Percentiles rank a stretch among this genome's conserved stretches.
These are phyloP conservation scores for Backusella westeae DNA, from an alignment of 192 early-diverging fungal species.

Conservation along the genomic window DNA sequence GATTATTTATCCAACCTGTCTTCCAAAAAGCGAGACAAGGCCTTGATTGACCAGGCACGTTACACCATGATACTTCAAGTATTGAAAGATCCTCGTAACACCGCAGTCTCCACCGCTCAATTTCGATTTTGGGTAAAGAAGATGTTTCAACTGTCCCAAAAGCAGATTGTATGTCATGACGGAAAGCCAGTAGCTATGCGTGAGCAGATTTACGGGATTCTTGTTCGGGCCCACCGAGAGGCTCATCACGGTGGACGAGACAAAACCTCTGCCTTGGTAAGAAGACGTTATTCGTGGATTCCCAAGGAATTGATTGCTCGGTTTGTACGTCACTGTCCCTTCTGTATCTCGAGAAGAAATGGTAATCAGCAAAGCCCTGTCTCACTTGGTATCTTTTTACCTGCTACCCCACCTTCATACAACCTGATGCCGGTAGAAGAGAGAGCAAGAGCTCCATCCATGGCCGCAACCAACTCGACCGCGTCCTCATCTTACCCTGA, in stretches of 20 bases:
- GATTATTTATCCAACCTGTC: conserved; percentile 46
- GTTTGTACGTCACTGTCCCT: conserved; percentile 30
- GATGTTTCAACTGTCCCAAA: conserved; percentile 44
- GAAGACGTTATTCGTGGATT: conserved; percentile 30
- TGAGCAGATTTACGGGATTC: conserved; percentile 46
- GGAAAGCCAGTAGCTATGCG: conserved; percentile 46
- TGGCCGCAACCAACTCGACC: neutral
- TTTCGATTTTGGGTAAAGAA: conserved; percentile 54
- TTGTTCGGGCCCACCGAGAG: conserved; percentile 47
- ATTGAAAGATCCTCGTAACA: conserved; percentile 46
- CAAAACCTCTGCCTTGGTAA: conserved; percentile 50
- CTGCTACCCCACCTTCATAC: neutral
- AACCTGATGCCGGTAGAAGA: neutral
- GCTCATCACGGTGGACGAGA: conserved; percentile 47
- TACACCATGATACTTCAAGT: conserved; percentile 50
- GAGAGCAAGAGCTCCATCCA: neutral
- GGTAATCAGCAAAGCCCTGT: conserved; percentile 2
- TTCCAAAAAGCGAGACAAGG: conserved; percentile 50
- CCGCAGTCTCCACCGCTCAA: conserved; percentile 46
- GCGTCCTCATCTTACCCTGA: neutral
- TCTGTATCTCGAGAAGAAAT: conserved; percentile 29
- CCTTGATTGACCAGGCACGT: conserved; percentile 40
- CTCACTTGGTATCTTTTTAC: neutral
- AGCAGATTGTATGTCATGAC: conserved; percentile 42
- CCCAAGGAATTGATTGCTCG: conserved; percentile 28